Conservation (phyloP, 2,329 filamentous ascomycete species). For the Knoxdaviesia proteae region DNA sequence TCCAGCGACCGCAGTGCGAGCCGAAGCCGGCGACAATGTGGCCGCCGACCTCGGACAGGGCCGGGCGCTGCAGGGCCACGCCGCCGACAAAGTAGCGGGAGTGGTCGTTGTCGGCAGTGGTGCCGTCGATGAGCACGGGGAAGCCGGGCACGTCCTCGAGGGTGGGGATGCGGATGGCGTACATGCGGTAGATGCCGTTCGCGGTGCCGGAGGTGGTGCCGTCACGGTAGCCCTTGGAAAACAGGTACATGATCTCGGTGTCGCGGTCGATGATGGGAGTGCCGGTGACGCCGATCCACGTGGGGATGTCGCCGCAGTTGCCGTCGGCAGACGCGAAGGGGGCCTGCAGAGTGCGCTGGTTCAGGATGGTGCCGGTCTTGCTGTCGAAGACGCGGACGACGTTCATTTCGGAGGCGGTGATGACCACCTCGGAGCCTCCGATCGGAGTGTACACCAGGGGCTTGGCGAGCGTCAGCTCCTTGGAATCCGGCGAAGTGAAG, state of each 20-base stretch:
- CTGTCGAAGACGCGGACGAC: constrained; percentile 35
- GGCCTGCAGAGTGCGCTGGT: constrained; percentile 22
- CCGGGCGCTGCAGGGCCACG: constrained; percentile 28
- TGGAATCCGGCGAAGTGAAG: constrained; percentile 24
- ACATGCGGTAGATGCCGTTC: constrained; percentile 16
- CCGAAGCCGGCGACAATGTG: constrained; percentile 31
- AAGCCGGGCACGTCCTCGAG: constrained; percentile 20
- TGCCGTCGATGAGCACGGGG: constrained; percentile 25
- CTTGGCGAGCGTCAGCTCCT: constrained; percentile 31
- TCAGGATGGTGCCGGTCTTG: constrained; percentile 29
- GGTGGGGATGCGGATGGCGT: constrained; percentile 17
- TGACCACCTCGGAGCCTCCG: constrained; percentile 24
- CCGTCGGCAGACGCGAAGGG: constrained; percentile 28
- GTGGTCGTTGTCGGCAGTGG: constrained; percentile 22
- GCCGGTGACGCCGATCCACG: constrained; percentile 22
- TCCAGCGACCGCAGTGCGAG: constrained; percentile 33
- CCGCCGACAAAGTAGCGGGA: constrained; percentile 29
- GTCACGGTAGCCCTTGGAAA: constrained; percentile 19
- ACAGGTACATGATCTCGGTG: constrained; percentile 22
- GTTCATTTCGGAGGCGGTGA: constrained; percentile 34
- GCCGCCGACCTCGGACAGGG: constrained; percentile 21
- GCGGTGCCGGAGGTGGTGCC: constrained; percentile 8
- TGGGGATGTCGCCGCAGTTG: constrained; percentile 25
- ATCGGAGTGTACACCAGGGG: constrained; percentile 27
- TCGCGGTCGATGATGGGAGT: constrained; percentile 24